Percentiles rank a stretch among this genome's conserved stretches.
phyloP scores from a whole-genome alignment of 257 asterid species.

The Ligustrum vulgare region DNA sequence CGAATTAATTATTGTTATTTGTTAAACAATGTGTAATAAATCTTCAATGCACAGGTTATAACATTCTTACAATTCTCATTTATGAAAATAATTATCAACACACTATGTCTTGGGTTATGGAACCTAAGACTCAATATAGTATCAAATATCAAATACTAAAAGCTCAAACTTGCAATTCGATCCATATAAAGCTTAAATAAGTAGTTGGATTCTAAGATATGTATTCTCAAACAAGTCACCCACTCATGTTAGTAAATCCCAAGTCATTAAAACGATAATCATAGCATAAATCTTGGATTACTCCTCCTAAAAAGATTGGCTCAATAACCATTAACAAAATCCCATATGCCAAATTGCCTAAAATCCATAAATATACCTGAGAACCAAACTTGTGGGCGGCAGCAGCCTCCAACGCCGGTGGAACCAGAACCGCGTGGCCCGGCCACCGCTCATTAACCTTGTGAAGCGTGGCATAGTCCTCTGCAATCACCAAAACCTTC shows the following conservation, averaged over 20 bases:
- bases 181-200: neutral
- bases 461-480: conserved; percentile 79
- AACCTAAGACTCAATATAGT: neutral
- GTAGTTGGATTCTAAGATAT: neutral
- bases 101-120: neutral
- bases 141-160: neutral
- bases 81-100: neutral
- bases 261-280: neutral
- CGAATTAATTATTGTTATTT: neutral
- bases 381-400: conserved; percentile 98
- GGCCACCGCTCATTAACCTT: conserved; percentile 96
- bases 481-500: conserved; percentile 90
- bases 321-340: neutral
- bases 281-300: neutral
- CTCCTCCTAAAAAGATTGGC: neutral
- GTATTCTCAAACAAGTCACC: neutral
- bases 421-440: conserved; percentile 91
- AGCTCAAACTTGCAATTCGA: neutral
- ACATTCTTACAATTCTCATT: neutral
- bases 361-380: conserved; percentile 49
- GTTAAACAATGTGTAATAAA: neutral
- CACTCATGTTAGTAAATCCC: neutral
- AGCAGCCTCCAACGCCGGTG: conserved; percentile 80
- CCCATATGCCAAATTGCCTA: neutral
- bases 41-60: neutral